Percentiles rank a stretch among this genome's conserved stretches.
Conservation (phyloP, 345 rosid species). For the Raphanus sativus region DNA sequence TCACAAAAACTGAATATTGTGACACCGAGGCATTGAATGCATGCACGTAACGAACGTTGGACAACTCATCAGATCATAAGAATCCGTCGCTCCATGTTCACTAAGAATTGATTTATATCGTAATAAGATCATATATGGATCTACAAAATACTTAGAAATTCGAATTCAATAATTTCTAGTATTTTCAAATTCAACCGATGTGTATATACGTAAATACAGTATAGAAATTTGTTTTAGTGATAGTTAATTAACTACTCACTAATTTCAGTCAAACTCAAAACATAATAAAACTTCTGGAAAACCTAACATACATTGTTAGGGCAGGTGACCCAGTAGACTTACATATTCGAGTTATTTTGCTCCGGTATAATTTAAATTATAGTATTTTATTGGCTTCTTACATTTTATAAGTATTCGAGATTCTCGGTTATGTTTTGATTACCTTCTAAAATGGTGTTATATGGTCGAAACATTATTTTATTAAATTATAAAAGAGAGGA, state of each 20-base stretch:
- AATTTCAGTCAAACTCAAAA: neutral
- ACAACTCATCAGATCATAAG: conserved; percentile 8
- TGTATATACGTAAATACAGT: neutral
- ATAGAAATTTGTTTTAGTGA: neutral
- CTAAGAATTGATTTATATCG: neutral
- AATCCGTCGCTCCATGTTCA: conserved; percentile 7
- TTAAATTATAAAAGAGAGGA: neutral
- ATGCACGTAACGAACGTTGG: conserved; percentile 26
- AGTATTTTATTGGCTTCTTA: neutral
- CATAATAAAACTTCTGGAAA: neutral
- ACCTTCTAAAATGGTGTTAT: neutral
- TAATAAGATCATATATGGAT: neutral
- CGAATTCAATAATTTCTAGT: neutral
- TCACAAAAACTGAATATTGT: neutral
- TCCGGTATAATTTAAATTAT: neutral
- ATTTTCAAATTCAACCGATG: neutral
- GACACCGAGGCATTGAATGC: conserved; percentile 30
- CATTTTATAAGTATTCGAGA: neutral
- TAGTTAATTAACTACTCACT: neutral
- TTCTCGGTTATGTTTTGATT: neutral
- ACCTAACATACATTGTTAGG: neutral
- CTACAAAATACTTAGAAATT: neutral
- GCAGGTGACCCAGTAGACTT: neutral
- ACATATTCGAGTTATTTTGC: neutral
- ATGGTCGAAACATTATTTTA: neutral